Base-by-base conservation (phyloP, 2,329 filamentous ascomycete genomes). In the Diaporthe ampelina region DNA sequence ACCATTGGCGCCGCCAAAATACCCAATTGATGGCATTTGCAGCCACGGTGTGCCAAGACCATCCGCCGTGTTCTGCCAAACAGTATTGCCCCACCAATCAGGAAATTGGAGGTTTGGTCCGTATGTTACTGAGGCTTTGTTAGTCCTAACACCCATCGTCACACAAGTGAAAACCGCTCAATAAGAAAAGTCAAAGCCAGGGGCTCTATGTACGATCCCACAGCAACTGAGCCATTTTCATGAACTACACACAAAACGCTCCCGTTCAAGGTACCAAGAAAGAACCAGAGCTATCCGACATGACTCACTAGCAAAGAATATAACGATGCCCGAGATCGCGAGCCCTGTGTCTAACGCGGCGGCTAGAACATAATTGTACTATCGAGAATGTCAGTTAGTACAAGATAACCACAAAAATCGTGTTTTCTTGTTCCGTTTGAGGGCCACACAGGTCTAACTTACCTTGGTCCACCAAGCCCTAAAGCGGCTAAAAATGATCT, bases 401-500 rank as follows among this genome's bases (percentile, higher is more conserved):
- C 24, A 4, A 29, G 13, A 35, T 35, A 4, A 29, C 40, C 17
- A 10, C 7, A 0, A 57, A 52, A 19, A 1, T 0, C 15, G 19
- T 19, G 11, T 11, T 17, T 21, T 24, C 29, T 15, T 61, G 45
- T 48, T 48, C 21, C 45, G 19, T 48, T 40, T 1, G 32, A 43
- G 45, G 6, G 17, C 21, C 5, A 24, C 19, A 10, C 2, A 35
- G 10, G n/a, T 35, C 52, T 19, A 50, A 68, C 74, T 21, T 61
- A 75, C 69, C 3, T 71, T 71, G 4, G 82, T 82, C 85, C 84
- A 86, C 86, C 85, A 87, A n/a, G 85, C 85, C 26, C 84, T 82
- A 74, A 82, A 84, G 7, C 81, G 81, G 13, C 80, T 81, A 73
- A 84, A 85, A 59, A 87, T 79, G 19, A 86, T 76, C 35, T 85